Percentiles rank a stretch among this genome's conserved stretches.
phyloP scores from a whole-genome alignment of 108 stramenopile species.

The Fragilariopsis cylindrus region DNA sequence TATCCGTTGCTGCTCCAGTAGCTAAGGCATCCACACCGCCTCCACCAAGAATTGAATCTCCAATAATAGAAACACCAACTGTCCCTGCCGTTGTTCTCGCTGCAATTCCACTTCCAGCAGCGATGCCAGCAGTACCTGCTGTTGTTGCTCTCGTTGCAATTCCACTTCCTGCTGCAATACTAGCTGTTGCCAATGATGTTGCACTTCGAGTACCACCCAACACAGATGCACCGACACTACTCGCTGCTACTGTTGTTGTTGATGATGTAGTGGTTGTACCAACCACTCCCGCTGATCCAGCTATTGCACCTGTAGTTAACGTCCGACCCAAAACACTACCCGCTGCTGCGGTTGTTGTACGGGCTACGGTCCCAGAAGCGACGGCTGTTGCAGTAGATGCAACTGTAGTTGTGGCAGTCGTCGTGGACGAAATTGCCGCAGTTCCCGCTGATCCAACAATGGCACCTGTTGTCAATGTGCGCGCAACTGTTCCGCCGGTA shows the following conservation, averaged over 20 bases:
- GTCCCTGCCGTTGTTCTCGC: neutral
- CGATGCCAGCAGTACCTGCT: neutral
- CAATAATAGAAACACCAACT: neutral
- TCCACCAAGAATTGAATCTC: neutral
- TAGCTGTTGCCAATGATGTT: neutral
- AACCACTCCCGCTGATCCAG: neutral
- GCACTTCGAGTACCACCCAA: neutral
- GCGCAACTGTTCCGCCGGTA: neutral
- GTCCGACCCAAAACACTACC: neutral
- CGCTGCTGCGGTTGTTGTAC: slow-evolving; percentile 1
- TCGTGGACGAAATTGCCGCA: slow-evolving; percentile 3
- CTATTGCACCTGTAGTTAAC: neutral
- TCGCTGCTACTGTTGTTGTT: neutral
- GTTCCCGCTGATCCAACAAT: neutral
- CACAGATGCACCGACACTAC: too few relatives aligned
- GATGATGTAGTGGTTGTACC: neutral
- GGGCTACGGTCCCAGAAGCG: neutral
- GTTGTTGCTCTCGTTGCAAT: neutral
- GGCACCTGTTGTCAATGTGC: neutral
- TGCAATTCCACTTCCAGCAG: neutral
- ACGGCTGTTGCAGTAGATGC: neutral
- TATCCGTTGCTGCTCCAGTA: neutral
- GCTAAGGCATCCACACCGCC: neutral
- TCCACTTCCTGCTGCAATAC: neutral
- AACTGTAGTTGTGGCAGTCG: neutral